phyloP scores from a whole-genome alignment of 2,329 filamentous ascomycete genomes.

The Chalara sp. region DNA sequence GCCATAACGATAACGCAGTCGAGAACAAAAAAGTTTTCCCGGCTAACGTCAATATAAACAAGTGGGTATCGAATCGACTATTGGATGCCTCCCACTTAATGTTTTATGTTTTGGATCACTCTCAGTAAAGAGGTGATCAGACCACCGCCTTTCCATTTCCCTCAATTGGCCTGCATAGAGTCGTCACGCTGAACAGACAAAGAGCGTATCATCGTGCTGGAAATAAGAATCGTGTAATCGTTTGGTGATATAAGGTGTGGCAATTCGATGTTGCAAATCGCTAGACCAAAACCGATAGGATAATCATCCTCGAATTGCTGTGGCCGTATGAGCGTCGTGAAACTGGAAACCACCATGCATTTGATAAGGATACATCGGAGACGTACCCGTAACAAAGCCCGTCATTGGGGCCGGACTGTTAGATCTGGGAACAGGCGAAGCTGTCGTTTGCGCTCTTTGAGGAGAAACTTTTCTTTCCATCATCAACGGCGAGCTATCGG shows the following conservation, averaged over 20 bases:
- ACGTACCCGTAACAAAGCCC: slow-evolving; percentile 41
- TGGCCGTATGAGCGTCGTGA: slow-evolving; percentile 28
- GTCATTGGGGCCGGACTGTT: slow-evolving; percentile 39
- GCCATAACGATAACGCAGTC: neutral
- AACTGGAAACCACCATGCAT: slow-evolving; percentile 24
- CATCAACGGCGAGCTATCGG: slow-evolving; percentile 25
- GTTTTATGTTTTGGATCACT: slow-evolving; percentile 8
- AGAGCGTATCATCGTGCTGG: neutral
- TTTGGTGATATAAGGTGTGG: neutral
- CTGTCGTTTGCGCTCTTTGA: slow-evolving; percentile 10
- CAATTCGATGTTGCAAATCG: neutral
- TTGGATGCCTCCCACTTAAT: neutral
- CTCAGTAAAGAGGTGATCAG: slow-evolving; percentile 25
- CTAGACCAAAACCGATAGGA: neutral
- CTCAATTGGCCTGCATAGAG: neutral
- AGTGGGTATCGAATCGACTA: too few species aligned
- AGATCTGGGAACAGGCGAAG: slow-evolving; percentile 30
- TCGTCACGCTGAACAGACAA: neutral
- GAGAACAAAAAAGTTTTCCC: too few species aligned
- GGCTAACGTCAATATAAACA: too few species aligned
- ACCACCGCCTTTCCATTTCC: neutral
- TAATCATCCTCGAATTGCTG: slow-evolving; percentile 29
- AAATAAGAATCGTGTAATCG: neutral
- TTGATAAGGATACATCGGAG: slow-evolving; percentile 28
- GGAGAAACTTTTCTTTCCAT: slow-evolving; percentile 19